Conservation (phyloP, 345 rosid genomes). For the Lumnitzera racemosa region DNA sequence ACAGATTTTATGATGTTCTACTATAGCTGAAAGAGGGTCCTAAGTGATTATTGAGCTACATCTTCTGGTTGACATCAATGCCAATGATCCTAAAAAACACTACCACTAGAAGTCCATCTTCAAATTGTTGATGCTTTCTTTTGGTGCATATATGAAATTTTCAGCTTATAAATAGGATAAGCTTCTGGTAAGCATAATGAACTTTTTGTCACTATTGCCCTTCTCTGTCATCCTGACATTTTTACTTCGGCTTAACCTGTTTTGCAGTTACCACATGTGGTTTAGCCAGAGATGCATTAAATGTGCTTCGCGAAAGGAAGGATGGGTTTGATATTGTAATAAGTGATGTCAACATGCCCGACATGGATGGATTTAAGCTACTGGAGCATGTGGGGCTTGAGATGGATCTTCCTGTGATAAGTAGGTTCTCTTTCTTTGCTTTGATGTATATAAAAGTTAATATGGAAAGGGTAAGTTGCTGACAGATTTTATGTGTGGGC, state of each 20-base stretch:
- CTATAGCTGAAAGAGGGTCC: no score
- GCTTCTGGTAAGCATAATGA: no score
- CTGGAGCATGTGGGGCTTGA: conserved; percentile 94
- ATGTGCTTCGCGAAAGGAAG: conserved; percentile 72
- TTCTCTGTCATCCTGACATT: conserved; percentile 3
- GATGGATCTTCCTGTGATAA: conserved; percentile 93
- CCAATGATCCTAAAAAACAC: no score
- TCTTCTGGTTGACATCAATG: no score
- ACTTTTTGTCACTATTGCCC: no score
- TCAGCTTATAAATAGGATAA: no score
- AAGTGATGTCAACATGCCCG: conserved; percentile 99
- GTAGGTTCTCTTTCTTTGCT: conserved; percentile 41
- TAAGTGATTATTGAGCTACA: no score
- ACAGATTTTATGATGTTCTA: no score
- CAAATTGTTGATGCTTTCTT: no score
- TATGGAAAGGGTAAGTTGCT: not conserved
- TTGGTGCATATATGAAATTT: no score
- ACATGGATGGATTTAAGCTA: conserved; percentile 98
- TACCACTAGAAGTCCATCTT: no score
- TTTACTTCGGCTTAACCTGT: conserved; percentile 9
- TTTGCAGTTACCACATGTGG: conserved; percentile 75
- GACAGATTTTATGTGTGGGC: conserved; percentile 10
- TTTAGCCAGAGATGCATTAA: conserved; percentile 82
- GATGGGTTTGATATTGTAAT: conserved; percentile 91
- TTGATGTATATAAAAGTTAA: not conserved